A percentile compares a stretch with the other conserved stretches of the same genome.
Conservation (phyloP, 202 grass and related monocot genomes). For the Cymbopogon flexuosus region DNA sequence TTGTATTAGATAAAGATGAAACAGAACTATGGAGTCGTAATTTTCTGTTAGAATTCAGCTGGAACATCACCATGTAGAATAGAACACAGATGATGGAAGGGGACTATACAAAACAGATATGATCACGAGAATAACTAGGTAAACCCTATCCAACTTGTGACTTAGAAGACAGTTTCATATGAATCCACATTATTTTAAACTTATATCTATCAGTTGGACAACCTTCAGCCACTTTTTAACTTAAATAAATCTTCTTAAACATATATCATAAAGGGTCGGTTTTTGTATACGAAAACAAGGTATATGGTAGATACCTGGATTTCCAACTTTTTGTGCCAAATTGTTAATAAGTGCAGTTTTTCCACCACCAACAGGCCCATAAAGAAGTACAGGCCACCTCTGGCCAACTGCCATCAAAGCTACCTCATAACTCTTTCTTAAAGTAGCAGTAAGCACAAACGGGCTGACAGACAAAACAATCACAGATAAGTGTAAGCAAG, state of each 20-base stretch:
- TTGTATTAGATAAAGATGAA: neutral
- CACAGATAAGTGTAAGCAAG: constrained; percentile 27
- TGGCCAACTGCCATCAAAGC: constrained; percentile 68
- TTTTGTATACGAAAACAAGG: too few relatives aligned
- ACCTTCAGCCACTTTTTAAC: neutral
- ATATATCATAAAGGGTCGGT: neutral
- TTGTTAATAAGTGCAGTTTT: constrained; percentile 88
- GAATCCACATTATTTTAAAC: neutral
- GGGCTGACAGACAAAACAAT: constrained; percentile 37
- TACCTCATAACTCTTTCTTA: constrained; percentile 75
- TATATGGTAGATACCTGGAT: constrained; percentile 49
- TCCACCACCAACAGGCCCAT: constrained; percentile 81
- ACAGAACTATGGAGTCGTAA: neutral
- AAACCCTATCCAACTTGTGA: neutral
- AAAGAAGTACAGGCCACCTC: constrained; percentile 86
- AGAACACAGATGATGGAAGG: neutral
- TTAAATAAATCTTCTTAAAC: constrained; percentile 6
- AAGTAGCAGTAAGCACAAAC: constrained; percentile 62
- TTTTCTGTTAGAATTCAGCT: neutral
- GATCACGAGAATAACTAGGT: neutral
- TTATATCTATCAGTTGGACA: neutral
- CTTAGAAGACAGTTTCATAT: neutral
- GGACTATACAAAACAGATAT: neutral
- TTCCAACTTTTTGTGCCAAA: constrained; percentile 49
- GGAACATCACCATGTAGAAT: neutral